These are phyloP conservation scores for Eucalyptus microcorys DNA, from an alignment of 345 rosid genomes.

Conservation along the genomic window DNA sequence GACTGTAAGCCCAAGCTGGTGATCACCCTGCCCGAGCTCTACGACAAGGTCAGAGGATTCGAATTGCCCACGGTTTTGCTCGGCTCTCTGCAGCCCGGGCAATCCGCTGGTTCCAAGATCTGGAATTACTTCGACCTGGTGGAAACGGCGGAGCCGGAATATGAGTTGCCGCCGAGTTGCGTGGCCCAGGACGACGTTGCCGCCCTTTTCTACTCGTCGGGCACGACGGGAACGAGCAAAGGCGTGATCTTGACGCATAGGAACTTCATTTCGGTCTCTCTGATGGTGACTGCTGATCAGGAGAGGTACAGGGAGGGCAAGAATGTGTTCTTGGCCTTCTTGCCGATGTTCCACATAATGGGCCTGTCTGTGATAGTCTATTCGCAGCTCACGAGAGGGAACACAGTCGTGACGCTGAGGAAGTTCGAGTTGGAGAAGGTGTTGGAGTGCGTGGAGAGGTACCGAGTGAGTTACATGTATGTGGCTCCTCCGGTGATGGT, in stretches of 20 bases:
- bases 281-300: constrained; percentile 18
- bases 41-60: constrained; percentile 10
- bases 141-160: not conserved
- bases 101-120: not conserved
- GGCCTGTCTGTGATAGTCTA: constrained; percentile 10
- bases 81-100: not conserved
- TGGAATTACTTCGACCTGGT: constrained; percentile 7
- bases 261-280: constrained; percentile 20
- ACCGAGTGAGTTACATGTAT: constrained; percentile 13
- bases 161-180: not conserved
- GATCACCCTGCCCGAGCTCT: constrained; percentile 18
- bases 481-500: constrained; percentile 32
- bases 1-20: constrained; percentile 26
- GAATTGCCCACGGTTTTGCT: constrained; percentile 15
- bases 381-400: constrained; percentile 24
- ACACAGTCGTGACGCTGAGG: constrained; percentile 18
- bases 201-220: constrained; percentile 25
- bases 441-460: constrained; percentile 18
- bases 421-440: constrained; percentile 27
- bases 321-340: constrained; percentile 14
- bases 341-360: constrained; percentile 35
- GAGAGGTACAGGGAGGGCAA: constrained; percentile 6
- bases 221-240: constrained; percentile 31
- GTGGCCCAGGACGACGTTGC: constrained; percentile 19
- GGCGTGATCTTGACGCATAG: constrained; percentile 30